Base-by-base conservation (phyloP, 2,329 filamentous ascomycete species). In the Thielaviopsis ethacetica region DNA sequence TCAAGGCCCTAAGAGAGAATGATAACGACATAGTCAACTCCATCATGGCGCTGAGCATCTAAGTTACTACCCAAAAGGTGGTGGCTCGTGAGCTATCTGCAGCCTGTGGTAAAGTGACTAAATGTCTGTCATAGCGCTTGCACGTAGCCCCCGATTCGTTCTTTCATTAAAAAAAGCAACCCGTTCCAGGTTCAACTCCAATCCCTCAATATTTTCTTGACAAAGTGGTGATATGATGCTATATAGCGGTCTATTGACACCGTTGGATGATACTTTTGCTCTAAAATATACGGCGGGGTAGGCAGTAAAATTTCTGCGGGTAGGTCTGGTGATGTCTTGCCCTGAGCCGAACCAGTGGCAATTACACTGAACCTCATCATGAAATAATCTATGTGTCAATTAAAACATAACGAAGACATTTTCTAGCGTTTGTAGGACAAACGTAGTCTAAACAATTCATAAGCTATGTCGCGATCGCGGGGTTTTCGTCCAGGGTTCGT, bases 11-110 rank as follows among this genome's bases (percentile, higher is more conserved):
- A 71, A 91, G 90, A 80, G 93, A 97, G 80, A 98, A 98, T 72
- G 91, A 97, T 77, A 96, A 97, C 70, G 93, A 98, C 72, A 98
- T 98, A 77, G 93, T 98, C 80, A 98, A 98, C 82, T 96, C 93
- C 68, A 98, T 98, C 78, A 98, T 98, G 93, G 91, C 91, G 67
- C 78, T 98, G 73, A 90, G 86, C 79, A 84, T 89, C 80, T 91
- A 78, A 62, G 47, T 24, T 34, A 22, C n/a, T 50, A 49, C 22
- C 17, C 44, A 49, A 19, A 49, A 49, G 44, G 44, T n/a, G 44
- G 44, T 21, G n/a, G n/a, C 44, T 49, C 44, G 44, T n/a, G 21
- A 49, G 44, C 44, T 49, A 49, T 49, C 9, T 49, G 44, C 10
- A 21, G n/a, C n/a, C 44, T 21, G n/a, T 49, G 44, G 44, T 19